Percentiles rank a stretch among this genome's conserved stretches.
Evolutionary conservation across 305 asterid species (phyloP).

Genomic region (Nicotiana rustica): DNA sequence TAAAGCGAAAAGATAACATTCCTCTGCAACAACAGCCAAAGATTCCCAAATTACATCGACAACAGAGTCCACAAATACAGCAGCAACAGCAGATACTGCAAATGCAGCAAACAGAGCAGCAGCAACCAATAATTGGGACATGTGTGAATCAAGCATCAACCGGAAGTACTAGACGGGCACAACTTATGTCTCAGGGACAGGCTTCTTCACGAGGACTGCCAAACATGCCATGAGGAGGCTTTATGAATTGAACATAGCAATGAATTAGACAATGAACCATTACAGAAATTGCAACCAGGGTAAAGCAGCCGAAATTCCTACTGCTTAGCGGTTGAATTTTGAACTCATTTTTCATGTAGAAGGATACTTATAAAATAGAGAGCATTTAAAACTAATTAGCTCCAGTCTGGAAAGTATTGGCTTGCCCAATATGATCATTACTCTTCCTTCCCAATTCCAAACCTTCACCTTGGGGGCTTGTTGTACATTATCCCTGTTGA

Average conservation of each 20-base stretch:
- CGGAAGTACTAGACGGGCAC: constrained; percentile 65
- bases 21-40: background rate
- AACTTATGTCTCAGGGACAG: constrained; percentile 68
- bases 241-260: constrained; percentile 48
- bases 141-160: constrained; percentile 57
- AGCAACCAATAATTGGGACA: constrained; percentile 64
- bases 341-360: background rate
- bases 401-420: background rate
- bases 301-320: background rate
- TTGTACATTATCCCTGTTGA: background rate
- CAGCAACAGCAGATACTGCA: constrained; percentile 41
- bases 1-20: constrained; percentile 40
- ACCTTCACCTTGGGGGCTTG: background rate
- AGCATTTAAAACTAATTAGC: background rate
- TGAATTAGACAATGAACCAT: background rate
- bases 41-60: background rate
- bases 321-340: background rate
- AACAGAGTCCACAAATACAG: constrained; percentile 33
- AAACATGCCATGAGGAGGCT: constrained; percentile 64
- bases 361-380: background rate
- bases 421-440: background rate
- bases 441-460: background rate
- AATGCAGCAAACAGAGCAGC: constrained; percentile 47
- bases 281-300: background rate
- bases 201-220: constrained; percentile 72